Percentiles rank a stretch among this genome's conserved stretches.
Conservation (phyloP, 2,329 filamentous ascomycete species). For the Aspergillus viridinutans region DNA sequence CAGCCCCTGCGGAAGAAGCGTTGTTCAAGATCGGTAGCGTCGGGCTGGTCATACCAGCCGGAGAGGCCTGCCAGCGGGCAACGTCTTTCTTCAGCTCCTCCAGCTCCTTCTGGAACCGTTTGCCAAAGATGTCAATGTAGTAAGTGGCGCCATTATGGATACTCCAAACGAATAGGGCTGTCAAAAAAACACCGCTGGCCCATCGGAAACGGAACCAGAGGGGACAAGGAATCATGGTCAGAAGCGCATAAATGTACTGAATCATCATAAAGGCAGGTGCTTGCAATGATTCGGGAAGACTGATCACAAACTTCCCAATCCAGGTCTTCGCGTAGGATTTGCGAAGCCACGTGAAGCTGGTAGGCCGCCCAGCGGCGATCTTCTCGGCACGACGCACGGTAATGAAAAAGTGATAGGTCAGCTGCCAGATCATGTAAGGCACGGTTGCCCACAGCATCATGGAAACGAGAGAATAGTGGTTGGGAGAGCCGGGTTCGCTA, state of each 20-base stretch:
- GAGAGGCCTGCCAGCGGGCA: slow-evolving; percentile 68
- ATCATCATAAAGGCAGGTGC: slow-evolving; percentile 94
- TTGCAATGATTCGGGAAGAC: slow-evolving; percentile 70
- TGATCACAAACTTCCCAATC: slow-evolving; percentile 81
- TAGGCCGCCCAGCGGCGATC: slow-evolving; percentile 91
- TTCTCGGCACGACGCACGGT: slow-evolving; percentile 91
- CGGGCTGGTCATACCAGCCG: slow-evolving; percentile 30
- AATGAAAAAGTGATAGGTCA: slow-evolving; percentile 90
- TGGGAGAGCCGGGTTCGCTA: slow-evolving; percentile 63
- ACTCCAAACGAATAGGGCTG: slow-evolving; percentile 84
- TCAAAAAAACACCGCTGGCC: slow-evolving; percentile 72
- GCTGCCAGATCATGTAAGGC: slow-evolving; percentile 89
- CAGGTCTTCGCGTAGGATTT: slow-evolving; percentile 84
- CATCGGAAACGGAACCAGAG: slow-evolving; percentile 89
- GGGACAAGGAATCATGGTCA: slow-evolving; percentile 92
- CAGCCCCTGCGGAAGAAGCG: slow-evolving; percentile 17
- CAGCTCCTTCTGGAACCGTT: slow-evolving; percentile 92
- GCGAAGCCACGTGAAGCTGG: slow-evolving; percentile 95
- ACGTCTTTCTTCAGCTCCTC: slow-evolving; percentile 87
- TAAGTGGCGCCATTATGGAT: slow-evolving; percentile 96
- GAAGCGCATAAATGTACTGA: slow-evolving; percentile 82
- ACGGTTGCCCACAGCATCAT: slow-evolving; percentile 96
- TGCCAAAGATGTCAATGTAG: slow-evolving; percentile 98
- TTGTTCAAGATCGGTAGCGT: slow-evolving; percentile 23
- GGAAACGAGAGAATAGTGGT: slow-evolving; percentile 71